Evolutionary conservation across 2,329 filamentous ascomycete genomes (phyloP).

Genomic region (Cryphonectria nitschkei): DNA sequence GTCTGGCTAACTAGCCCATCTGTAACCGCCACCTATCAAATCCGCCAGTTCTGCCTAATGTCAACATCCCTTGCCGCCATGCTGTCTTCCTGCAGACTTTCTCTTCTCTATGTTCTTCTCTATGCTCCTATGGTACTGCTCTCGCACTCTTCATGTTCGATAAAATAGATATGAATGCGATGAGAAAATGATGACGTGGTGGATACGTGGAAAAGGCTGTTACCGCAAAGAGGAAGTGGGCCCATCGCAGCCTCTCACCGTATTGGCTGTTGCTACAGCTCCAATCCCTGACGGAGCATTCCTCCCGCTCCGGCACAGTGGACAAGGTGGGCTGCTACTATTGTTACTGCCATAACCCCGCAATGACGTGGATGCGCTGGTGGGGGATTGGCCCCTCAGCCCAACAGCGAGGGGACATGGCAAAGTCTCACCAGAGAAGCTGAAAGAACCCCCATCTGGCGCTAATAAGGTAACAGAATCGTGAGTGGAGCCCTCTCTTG

Average conservation of each 20-base stretch:
- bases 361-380: constrained; percentile 11
- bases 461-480: neutral
- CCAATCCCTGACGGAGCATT: constrained; percentile 12
- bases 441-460: neutral
- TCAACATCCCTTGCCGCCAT: neutral
- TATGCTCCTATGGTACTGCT: neutral
- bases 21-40: neutral
- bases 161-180: neutral
- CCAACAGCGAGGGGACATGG: neutral
- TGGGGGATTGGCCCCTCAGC: neutral
- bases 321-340: neutral
- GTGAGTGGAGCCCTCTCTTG: neutral
- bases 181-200: constrained; percentile 7
- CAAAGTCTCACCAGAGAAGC: neutral
- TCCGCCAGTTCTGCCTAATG: neutral
- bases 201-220: neutral
- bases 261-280: constrained; percentile 9
- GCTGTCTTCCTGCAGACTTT: neutral
- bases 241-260: neutral
- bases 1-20: neutral
- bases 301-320: neutral
- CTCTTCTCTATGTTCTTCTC: no score
- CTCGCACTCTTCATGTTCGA: neutral
- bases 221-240: constrained; percentile 6
- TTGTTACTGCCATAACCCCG: neutral